phyloP scores from a whole-genome alignment of 257 asterid species.

The Solanum bukasovii region DNA sequence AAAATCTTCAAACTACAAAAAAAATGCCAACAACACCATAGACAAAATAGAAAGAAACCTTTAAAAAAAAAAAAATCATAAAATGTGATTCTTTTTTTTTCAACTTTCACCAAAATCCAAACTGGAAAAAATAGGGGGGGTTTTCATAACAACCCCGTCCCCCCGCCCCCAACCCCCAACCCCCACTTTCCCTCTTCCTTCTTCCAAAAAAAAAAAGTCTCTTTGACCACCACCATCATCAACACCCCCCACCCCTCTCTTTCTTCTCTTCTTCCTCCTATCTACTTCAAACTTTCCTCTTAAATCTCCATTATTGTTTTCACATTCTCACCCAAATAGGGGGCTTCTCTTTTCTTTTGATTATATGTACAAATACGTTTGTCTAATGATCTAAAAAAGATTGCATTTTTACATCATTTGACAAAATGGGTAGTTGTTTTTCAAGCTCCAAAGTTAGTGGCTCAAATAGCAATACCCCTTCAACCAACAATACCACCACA shows the following conservation, averaged over 20 bases:
- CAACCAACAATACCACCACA: constrained; percentile 1
- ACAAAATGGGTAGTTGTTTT: constrained; percentile 55
- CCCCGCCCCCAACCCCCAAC: neutral
- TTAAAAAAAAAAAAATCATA: neutral
- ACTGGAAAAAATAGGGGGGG: neutral
- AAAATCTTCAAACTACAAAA: neutral
- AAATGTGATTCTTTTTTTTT: neutral
- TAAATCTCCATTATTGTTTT: constrained; percentile 12
- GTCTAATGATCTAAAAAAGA: constrained; percentile 7
- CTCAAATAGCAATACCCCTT: constrained; percentile 36
- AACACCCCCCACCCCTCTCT: constrained; percentile 19
- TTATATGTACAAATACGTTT: neutral
- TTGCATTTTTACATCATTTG: neutral
- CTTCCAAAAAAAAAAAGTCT: constrained; percentile 23
- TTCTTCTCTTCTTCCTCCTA: constrained; percentile 54
- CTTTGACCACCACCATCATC: constrained; percentile 44
- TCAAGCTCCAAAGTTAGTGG: constrained; percentile 47
- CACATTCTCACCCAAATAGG: constrained; percentile 6
- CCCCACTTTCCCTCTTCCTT: neutral
- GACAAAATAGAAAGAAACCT: neutral
- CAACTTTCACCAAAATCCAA: neutral
- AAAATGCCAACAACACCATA: neutral
- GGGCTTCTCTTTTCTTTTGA: neutral
- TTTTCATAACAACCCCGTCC: neutral
- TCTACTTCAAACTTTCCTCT: constrained; percentile 46